These are phyloP conservation scores for Fistulifera solaris DNA, from an alignment of 108 stramenopile species.

Conservation along the genomic window DNA sequence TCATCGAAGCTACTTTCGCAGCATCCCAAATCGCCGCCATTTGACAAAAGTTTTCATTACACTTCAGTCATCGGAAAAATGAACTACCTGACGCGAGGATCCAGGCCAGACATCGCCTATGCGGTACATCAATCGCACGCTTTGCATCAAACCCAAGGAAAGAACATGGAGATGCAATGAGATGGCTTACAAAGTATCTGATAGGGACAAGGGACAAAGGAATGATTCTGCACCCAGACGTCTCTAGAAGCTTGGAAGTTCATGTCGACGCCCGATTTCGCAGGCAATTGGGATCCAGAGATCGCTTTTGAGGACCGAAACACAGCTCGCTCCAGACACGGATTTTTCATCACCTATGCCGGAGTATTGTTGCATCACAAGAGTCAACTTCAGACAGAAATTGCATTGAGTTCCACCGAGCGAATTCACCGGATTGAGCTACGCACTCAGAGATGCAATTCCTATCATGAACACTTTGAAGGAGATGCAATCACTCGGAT, in stretches of 20 bases:
- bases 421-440: constrained; percentile 19
- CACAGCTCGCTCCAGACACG: constrained; percentile 5
- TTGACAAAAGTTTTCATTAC: constrained; percentile 20
- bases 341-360: constrained; percentile 10
- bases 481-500: constrained; percentile 14
- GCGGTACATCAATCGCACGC: constrained; percentile 30
- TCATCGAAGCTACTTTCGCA: no score
- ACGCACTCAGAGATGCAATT: constrained; percentile 27
- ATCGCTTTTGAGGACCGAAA: neutral
- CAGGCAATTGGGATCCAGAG: constrained; percentile 16
- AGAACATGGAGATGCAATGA: constrained; percentile 25
- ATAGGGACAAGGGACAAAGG: neutral
- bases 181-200: constrained; percentile 20
- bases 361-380: constrained; percentile 14
- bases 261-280: constrained; percentile 42
- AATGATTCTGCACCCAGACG: constrained; percentile 14
- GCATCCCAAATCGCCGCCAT: constrained; percentile 1
- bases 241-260: constrained; percentile 20
- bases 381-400: constrained; percentile 25
- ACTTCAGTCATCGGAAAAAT: constrained; percentile 28
- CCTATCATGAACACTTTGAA: constrained; percentile 1
- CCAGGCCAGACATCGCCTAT: constrained; percentile 28
- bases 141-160: constrained; percentile 17
- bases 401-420: constrained; percentile 23
- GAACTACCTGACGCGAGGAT: constrained; percentile 24